Evolutionary conservation across 1,284 basidiomycete species (phyloP).

Genomic region (Ganoderma sinense): DNA sequence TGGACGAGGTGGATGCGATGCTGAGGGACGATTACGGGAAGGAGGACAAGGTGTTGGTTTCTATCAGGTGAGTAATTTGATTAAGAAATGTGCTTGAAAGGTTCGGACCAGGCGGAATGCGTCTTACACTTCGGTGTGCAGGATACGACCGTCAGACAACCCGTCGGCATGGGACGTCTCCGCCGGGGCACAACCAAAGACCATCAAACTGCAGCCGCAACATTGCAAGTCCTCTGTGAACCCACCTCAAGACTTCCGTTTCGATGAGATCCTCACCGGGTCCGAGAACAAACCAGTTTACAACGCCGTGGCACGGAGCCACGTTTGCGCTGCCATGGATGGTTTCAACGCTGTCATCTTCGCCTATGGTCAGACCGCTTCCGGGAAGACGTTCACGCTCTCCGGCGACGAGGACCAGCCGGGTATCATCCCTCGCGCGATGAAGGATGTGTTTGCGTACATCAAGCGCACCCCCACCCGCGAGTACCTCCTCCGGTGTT

Average conservation of each 20-base stretch:
- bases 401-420: conserved; percentile 85
- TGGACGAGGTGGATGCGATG: conserved; percentile 57
- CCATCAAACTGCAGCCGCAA: conserved; percentile 65
- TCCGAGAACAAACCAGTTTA: conserved; percentile 90
- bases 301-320: conserved; percentile 82
- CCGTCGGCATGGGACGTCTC: conserved; percentile 64
- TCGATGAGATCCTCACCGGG: conserved; percentile 83
- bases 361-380: conserved; percentile 91
- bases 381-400: conserved; percentile 94
- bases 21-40: conserved; percentile 60
- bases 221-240: conserved; percentile 56
- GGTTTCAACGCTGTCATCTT: conserved; percentile 97
- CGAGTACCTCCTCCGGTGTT: conserved; percentile 94
- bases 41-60: conserved; percentile 89
- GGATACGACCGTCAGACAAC: conserved; percentile 72
- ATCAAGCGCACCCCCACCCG: conserved; percentile 78
- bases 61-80: conserved; percentile 67
- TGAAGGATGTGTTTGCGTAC: conserved; percentile 85
- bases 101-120: not conserved
- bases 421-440: conserved; percentile 93
- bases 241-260: conserved; percentile 63
- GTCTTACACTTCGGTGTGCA: conserved; percentile 39
- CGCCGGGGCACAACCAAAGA: conserved; percentile 44
- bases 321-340: conserved; percentile 94
- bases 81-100: not conserved